Percentiles rank a stretch among this genome's conserved stretches.
Evolutionary conservation across 495 filamentous ascomycete genomes (phyloP).

Genomic region (Tuber aestivum): DNA sequence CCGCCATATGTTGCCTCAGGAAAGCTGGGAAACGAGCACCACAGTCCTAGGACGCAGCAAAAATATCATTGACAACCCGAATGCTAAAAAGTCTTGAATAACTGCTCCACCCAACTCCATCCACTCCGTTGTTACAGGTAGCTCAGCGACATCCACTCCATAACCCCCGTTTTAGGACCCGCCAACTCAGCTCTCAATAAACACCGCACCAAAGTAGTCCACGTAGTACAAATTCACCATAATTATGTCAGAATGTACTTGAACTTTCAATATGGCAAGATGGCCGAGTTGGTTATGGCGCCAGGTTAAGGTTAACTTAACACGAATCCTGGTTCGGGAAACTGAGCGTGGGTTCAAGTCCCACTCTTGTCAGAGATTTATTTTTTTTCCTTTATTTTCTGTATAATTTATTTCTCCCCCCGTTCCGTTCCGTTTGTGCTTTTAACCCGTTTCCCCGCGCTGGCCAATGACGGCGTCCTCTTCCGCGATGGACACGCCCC

Average conservation of each 20-base stretch:
- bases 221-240: background rate
- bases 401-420: background rate
- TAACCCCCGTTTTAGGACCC: background rate
- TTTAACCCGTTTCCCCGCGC: background rate
- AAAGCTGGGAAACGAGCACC: background rate
- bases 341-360: constrained; percentile 37
- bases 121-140: background rate
- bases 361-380: constrained; percentile 34
- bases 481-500: background rate
- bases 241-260: background rate
- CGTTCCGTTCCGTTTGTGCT: background rate
- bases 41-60: background rate
- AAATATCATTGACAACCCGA: background rate
- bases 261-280: constrained; percentile 7
- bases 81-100: background rate
- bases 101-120: background rate
- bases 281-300: constrained; percentile 37
- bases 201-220: background rate
- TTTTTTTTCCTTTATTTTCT: background rate
- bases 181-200: background rate
- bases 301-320: constrained; percentile 33
- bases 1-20: background rate
- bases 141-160: background rate
- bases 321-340: constrained; percentile 35
- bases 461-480: background rate